Percentiles rank a stretch among this genome's conserved stretches.
Conservation (phyloP, 805 yeast genomes). For the Spathaspora sp. region DNA sequence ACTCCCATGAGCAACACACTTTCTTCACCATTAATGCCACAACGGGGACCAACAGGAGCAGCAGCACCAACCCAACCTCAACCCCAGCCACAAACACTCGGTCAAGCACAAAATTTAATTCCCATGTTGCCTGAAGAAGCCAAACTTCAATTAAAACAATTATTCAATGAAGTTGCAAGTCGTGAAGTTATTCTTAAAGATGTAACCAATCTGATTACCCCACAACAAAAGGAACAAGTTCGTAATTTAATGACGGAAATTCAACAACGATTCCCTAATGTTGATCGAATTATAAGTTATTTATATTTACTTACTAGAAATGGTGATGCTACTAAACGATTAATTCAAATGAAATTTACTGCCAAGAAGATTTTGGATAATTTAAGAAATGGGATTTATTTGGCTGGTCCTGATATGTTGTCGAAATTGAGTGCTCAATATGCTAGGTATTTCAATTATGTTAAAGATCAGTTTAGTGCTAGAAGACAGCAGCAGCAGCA, state of each 20-base stretch:
- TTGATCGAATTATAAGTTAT: slow-evolving; percentile 75
- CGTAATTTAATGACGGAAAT: slow-evolving; percentile 50
- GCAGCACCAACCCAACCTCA: background rate
- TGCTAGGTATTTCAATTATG: slow-evolving; percentile 70
- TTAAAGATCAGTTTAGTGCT: slow-evolving; percentile 54
- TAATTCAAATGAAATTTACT: slow-evolving; percentile 76
- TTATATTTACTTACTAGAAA: slow-evolving; percentile 74
- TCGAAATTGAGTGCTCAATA: slow-evolving; percentile 70
- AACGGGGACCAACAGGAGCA: background rate
- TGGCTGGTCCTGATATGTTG: slow-evolving; percentile 69
- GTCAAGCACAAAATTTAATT: background rate
- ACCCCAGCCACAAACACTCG: slow-evolving; percentile 9
- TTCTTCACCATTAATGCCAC: slow-evolving; percentile 8
- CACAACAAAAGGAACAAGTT: slow-evolving; percentile 61
- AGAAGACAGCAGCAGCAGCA: slow-evolving; percentile 32
- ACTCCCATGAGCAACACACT: slow-evolving; percentile 5
- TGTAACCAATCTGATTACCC: slow-evolving; percentile 56
- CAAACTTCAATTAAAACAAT: slow-evolving; percentile 55
- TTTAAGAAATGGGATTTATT: slow-evolving; percentile 58
- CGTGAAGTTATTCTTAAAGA: slow-evolving; percentile 66
- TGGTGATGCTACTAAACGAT: slow-evolving; percentile 68
- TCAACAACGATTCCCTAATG: slow-evolving; percentile 60
- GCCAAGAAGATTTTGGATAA: slow-evolving; percentile 72
- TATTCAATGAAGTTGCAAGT: slow-evolving; percentile 66
- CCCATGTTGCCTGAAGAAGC: slow-evolving; percentile 55